phyloP scores from a whole-genome alignment of 1,284 basidiomycete genomes.

The Rhodotorula sp. region DNA sequence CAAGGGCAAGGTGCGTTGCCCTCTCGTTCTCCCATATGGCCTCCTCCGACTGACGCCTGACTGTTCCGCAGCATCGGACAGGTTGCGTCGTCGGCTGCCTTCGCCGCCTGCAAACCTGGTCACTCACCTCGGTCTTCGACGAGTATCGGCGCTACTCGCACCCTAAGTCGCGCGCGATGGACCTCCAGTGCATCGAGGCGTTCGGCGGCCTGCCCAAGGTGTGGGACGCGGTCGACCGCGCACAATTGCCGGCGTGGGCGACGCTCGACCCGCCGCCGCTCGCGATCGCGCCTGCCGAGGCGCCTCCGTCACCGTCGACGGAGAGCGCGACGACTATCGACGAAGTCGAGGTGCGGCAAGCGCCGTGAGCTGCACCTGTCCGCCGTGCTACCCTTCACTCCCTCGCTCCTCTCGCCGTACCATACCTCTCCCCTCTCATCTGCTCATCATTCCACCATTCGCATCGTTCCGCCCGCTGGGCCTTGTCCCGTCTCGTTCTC shows the following conservation, averaged over 20 bases:
- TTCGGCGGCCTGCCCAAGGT: conserved; percentile 33
- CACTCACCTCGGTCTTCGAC: conserved; percentile 58
- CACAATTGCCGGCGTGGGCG: conserved; percentile 2
- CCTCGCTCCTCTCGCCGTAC: not conserved
- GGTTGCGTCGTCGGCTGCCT: conserved; percentile 61
- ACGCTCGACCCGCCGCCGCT: conserved; percentile 7
- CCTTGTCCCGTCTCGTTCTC: not conserved
- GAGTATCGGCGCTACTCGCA: conserved; percentile 58
- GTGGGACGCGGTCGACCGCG: not conserved
- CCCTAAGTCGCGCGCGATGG: conserved; percentile 58
- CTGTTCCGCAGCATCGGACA: conserved; percentile 54
- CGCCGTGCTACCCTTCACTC: not conserved
- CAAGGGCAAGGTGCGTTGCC: conserved; percentile 57
- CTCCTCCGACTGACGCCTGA: no score
- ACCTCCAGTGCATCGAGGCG: conserved; percentile 60
- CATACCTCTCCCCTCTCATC: not conserved
- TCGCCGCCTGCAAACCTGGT: conserved; percentile 58
- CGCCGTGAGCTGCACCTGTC: not conserved
- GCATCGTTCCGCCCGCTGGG: not conserved
- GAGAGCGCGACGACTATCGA: not conserved
- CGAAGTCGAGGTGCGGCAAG: no score
- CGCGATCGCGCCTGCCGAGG: not conserved
- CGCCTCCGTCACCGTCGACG: not conserved
- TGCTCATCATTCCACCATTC: not conserved
- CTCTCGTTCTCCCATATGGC: not conserved